Percentiles rank a stretch among this genome's conserved stretches.
Evolutionary conservation across 495 filamentous ascomycete genomes (phyloP).

Genomic region (Podospora conica): DNA sequence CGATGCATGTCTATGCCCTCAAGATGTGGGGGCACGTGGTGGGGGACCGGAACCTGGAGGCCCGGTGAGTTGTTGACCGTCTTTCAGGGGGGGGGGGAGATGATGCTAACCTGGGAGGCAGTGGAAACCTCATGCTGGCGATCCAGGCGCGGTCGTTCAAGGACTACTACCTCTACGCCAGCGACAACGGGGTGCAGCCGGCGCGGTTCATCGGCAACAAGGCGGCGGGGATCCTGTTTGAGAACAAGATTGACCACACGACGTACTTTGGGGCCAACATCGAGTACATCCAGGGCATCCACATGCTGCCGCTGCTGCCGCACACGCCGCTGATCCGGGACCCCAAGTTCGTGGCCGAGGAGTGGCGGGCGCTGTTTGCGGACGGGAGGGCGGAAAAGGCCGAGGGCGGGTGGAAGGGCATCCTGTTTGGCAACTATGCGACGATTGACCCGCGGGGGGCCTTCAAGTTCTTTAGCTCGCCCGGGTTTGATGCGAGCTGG

Average conservation of each 20-base stretch:
- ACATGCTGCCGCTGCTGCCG: constrained; percentile 89
- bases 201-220: constrained; percentile 72
- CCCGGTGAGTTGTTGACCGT: constrained; percentile 52
- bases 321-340: constrained; percentile 60
- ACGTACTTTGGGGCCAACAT: constrained; percentile 82
- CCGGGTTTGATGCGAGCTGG: constrained; percentile 61
- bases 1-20: constrained; percentile 78
- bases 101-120: constrained; percentile 12
- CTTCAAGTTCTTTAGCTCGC: constrained; percentile 67
- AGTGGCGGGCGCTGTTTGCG: constrained; percentile 77
- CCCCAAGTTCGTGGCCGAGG: constrained; percentile 66
- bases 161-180: constrained; percentile 74
- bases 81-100: no score
- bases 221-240: constrained; percentile 89
- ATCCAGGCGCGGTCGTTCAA: constrained; percentile 63
- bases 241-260: constrained; percentile 93
- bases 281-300: constrained; percentile 89
- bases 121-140: constrained; percentile 75
- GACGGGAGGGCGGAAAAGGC: constrained; percentile 54
- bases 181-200: constrained; percentile 69
- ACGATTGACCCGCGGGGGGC: constrained; percentile 63
- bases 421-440: constrained; percentile 77
- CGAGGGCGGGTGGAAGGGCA: constrained; percentile 74
- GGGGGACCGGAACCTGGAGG: constrained; percentile 74
- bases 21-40: constrained; percentile 88